Evolutionary conservation across 192 early-diverging fungal genomes (phyloP).

Genomic region (Gonapodya prolifera): DNA sequence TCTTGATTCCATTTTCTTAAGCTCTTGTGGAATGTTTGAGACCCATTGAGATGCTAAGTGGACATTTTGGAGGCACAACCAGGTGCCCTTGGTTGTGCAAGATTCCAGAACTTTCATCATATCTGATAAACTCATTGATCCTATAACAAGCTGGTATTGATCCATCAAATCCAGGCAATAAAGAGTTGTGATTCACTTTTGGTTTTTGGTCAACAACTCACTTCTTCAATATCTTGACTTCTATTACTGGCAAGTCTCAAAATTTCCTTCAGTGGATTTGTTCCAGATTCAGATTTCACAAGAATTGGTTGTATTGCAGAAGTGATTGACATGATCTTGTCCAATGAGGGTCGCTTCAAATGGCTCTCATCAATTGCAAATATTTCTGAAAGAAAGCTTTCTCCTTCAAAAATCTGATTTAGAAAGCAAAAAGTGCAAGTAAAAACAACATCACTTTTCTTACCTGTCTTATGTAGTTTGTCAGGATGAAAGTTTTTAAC

Average conservation of each 20-base stretch:
- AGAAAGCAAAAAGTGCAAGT: background rate
- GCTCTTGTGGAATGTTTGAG: background rate
- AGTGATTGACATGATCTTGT: background rate
- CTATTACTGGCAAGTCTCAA: background rate
- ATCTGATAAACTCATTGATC: background rate
- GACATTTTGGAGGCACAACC: background rate
- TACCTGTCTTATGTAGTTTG: background rate
- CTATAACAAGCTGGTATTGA: background rate
- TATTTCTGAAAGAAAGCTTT: background rate
- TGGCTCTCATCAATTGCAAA: background rate
- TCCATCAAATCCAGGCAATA: background rate
- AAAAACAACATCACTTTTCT: background rate
- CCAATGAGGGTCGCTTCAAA: background rate
- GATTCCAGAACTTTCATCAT: background rate
- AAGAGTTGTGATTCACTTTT: background rate
- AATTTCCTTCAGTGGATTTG: background rate
- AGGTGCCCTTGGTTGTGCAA: background rate
- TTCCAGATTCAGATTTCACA: background rate
- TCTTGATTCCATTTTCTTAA: background rate
- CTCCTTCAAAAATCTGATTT: background rate
- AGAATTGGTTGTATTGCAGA: background rate
- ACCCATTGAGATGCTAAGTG: background rate
- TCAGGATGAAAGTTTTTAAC: background rate
- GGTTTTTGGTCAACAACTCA: background rate
- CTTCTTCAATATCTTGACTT: background rate